Percentiles rank a stretch among this genome's conserved stretches.
These are phyloP conservation scores for Chaetomiaceae sp. DNA, from an alignment of 2,329 filamentous ascomycete species.

Conservation along the genomic window DNA sequence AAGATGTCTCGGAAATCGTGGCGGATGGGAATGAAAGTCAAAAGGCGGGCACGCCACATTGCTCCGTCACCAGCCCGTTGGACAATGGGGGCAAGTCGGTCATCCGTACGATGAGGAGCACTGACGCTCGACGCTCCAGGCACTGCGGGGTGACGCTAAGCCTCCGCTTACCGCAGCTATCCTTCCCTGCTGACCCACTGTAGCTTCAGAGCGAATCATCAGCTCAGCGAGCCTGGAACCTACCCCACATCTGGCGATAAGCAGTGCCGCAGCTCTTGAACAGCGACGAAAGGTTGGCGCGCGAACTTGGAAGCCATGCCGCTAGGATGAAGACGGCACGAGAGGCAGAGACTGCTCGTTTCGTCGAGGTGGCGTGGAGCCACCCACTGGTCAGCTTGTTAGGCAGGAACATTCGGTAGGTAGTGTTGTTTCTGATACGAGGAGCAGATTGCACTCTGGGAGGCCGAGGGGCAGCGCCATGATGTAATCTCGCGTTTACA, in stretches of 20 bases:
- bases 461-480: slow-evolving; percentile 7
- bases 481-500: slow-evolving; percentile 23
- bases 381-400: no score
- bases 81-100: no score
- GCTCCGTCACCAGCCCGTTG: no score
- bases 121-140: not conserved
- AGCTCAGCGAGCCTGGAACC: not conserved
- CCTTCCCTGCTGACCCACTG: not conserved
- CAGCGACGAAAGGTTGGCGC: no score
- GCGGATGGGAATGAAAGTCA: not conserved
- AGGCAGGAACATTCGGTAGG: no score
- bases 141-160: slow-evolving; percentile 10
- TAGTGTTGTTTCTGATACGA: slow-evolving; percentile 5
- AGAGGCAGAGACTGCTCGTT: slow-evolving; percentile 11
- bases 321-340: slow-evolving; percentile 3
- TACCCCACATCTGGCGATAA: slow-evolving; percentile 7
- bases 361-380: no score
- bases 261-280: not conserved
- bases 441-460: not conserved
- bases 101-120: no score
- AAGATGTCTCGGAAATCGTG: not conserved
- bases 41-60: slow-evolving; percentile 5
- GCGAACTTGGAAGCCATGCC: slow-evolving; percentile 9
- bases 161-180: slow-evolving; percentile 12
- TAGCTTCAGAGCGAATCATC: slow-evolving; percentile 1